Evolutionary conservation across 2,329 filamentous ascomycete genomes (phyloP).

Genomic region (Trichoderma brevicompactum): DNA sequence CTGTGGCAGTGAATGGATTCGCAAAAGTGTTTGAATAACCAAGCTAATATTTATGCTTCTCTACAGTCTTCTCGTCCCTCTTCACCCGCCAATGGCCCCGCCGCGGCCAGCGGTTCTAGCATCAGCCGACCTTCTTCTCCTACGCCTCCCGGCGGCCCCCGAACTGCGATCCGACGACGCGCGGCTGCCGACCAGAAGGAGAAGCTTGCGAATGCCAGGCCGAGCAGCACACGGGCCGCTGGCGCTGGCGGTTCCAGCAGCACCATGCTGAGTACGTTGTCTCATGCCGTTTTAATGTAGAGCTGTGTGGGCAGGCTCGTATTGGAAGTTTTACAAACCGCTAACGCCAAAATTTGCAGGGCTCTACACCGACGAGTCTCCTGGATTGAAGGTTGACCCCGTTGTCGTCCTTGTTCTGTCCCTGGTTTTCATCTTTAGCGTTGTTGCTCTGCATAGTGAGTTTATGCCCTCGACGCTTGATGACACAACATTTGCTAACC

Average conservation of each 20-base stretch:
- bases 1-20: not conserved
- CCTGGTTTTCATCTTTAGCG: slow-evolving; percentile 97
- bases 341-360: slow-evolving; percentile 49
- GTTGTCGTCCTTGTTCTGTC: slow-evolving; percentile 96
- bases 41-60: slow-evolving; percentile 36
- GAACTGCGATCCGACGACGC: slow-evolving; percentile 92
- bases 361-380: slow-evolving; percentile 98
- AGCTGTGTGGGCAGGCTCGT: not conserved
- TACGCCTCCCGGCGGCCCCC: slow-evolving; percentile 87
- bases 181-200: slow-evolving; percentile 97
- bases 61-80: slow-evolving; percentile 62
- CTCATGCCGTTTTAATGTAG: not conserved
- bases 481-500: slow-evolving; percentile 32
- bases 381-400: slow-evolving; percentile 95
- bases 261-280: slow-evolving; percentile 90
- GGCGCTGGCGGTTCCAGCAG: slow-evolving; percentile 95
- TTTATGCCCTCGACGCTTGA: slow-evolving; percentile 31
- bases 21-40: not conserved
- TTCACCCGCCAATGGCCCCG: slow-evolving; percentile 61
- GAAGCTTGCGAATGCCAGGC: slow-evolving; percentile 90
- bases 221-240: slow-evolving; percentile 88
- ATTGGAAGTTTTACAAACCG: not conserved
- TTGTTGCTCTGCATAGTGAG: slow-evolving; percentile 96
- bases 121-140: slow-evolving; percentile 82
- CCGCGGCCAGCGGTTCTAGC: slow-evolving; percentile 68